Conservation (phyloP, 2,329 filamentous ascomycete species). For the Ophiostoma pallidulum region DNA sequence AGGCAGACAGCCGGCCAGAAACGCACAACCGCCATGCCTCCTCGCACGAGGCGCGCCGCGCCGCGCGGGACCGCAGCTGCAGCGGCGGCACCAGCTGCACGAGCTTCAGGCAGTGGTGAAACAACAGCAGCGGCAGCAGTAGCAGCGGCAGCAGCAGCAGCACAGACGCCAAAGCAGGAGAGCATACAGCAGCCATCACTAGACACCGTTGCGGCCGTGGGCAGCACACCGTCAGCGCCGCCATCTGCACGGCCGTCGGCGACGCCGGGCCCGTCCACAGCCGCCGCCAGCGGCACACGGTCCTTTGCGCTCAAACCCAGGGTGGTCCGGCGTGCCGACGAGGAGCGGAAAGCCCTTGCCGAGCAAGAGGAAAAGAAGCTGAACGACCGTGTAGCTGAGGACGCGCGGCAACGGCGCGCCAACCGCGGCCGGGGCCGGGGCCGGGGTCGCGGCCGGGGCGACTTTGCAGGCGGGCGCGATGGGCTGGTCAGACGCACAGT, state of each 20-base stretch:
- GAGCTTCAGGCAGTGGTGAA: slow-evolving; percentile 2
- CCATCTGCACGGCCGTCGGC: background rate
- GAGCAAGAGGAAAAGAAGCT: slow-evolving; percentile 26
- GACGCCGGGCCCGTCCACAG: background rate
- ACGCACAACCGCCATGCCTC: slow-evolving; percentile 8
- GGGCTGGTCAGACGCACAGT: slow-evolving; percentile 23
- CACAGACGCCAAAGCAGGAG: background rate
- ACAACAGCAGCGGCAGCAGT: background rate
- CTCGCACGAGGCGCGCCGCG: slow-evolving; percentile 13
- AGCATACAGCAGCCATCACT: background rate
- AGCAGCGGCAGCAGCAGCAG: background rate
- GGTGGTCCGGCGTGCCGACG: slow-evolving; percentile 25
- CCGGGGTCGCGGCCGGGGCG: slow-evolving; percentile 20
- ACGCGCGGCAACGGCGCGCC: slow-evolving; percentile 21
- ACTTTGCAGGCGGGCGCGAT: slow-evolving; percentile 17
- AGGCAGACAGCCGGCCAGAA: background rate
- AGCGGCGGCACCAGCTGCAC: slow-evolving; percentile 8
- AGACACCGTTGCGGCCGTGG: background rate
- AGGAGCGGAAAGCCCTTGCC: slow-evolving; percentile 28
- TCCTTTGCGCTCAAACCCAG: slow-evolving; percentile 26
- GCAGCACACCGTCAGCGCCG: background rate
- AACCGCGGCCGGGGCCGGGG: slow-evolving; percentile 23
- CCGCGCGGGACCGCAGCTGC: slow-evolving; percentile 5
- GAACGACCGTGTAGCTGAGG: slow-evolving; percentile 23
- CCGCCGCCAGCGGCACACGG: background rate